Base-by-base conservation (phyloP, 1,139 yeast species). In the Protomyces lactucae-debilis region DNA sequence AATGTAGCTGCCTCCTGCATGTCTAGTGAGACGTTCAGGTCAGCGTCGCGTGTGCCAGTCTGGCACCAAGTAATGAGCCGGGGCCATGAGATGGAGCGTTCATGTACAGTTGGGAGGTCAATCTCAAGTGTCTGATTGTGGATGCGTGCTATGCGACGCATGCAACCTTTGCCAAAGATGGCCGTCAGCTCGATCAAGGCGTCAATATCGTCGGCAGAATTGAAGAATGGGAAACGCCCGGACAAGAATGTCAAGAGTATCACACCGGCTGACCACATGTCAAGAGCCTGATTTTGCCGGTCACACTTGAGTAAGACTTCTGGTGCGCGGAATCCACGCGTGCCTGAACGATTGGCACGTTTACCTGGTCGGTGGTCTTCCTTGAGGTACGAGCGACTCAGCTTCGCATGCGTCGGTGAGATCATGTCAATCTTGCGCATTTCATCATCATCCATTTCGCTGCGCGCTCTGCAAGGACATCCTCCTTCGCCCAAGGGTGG, bases 301-400 rank as follows among this genome's bases (percentile, higher is more conserved):
- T 89, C 84, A 75, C 98, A 91, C 74, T 90, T 90, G 75, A 91
- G 82, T 66, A 92, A 77, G 2, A 91, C 97, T 73, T 91, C 98
- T 0, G 97, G 97, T 0, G 98, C 97, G 69, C 98, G 81, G 73
- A 91, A 91, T 0, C 98, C 98, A 71, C 99, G 82, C 0, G 99
- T 95, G 1, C 99, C 99, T 0, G 99, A 99, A 71, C 99, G 84
- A 72, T 93, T 93, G 1, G 98, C 98, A 67, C 99, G 81, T 72
- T 96, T 82, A 1, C 95, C 91, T 1, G 96, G 90, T 68, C 98
- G 79, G 66, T 84, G 65, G 74, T 89, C 96, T 69, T 86, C 86
- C 71, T 87, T 88, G 5, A 91, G 87, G 71, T 87, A 88, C 3
- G 95, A 95, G 55, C 85, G 85, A 55, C 82, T 66, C 9, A 77